Base-by-base conservation (phyloP, 257 asterid species). In the Nicotiana benthamiana region DNA sequence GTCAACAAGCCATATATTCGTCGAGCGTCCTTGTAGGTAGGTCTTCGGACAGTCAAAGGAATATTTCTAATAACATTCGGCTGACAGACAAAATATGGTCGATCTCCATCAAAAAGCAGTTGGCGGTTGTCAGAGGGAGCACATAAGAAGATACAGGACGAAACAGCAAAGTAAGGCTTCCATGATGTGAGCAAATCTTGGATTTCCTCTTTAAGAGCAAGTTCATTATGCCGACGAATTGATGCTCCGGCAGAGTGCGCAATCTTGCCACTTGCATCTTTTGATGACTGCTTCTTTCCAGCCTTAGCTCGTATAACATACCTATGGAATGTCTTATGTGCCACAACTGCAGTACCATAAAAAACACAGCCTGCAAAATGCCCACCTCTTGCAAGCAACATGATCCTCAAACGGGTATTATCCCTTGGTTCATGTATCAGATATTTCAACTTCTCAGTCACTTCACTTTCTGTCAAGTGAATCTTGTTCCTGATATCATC, bases 171-270 rank as follows among this genome's bases (percentile, higher is more conserved):
- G 85, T 92, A 89, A 78, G 91, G 87, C 86, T 91, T 92, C 99
- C 99, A 95, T 27, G 86, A 84, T 34, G 92, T 83, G 84, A 95
- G 91, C 75, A 95, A 78, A 60, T 92, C 99, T 81, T 87, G 97
- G 72, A 95, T 86, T 64, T 95, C 98, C 99, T 92, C 93, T 83
- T 93, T 93, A 22, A 95, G 91, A 80, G 88, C 98, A 75, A 93
- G 87, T 85, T 95, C 99, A 86, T 95, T 95, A 84, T 95, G 88
- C 11, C 99, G 96, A 77, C 99, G 97, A 82, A 95, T 97, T 78
- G 97, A 88, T 81, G 99, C 98, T 82, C 99, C 99, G 75, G 99
- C 99, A 83, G 99, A 95, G 88, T 95, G 99, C 59, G 87, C 89
- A 85, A 88, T 74, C 81, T 87, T 88, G 28, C 96, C 97, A 85